Base-by-base conservation (phyloP, 371 early-diverging fungal species). In the Apophysomyces variabilis region DNA sequence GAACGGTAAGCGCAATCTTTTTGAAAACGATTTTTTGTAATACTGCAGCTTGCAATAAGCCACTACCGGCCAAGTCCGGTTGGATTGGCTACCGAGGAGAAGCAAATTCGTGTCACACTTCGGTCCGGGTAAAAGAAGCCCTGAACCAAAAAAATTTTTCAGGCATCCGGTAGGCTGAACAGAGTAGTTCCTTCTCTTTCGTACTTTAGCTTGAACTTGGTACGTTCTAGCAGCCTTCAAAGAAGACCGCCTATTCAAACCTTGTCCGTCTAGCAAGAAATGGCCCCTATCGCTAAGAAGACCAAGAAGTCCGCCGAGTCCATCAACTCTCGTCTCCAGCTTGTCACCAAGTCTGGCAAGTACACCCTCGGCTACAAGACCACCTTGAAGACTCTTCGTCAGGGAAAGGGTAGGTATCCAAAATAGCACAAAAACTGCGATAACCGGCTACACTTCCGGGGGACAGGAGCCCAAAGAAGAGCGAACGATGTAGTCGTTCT, bases 261-360 rank as follows among this genome's bases (percentile, higher is more conserved):
- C 21, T 21, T 9, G 54, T 5, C 21, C 46, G 13, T 45, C n/a
- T 13, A 12, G 46, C 46, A 45, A 65, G 64, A 57, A 72, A 85
- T 82, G 85, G 85, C 84, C 60, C 82, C 84, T 67, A 57, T 64
- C 65, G 67, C 62, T 62, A 86, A 85, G 80, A 90, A 90, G 87
- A 78, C 85, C 76, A 90, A 89, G 80, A 91, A 91, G 86, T 69
- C 88, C 72, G 79, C 87, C 65, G 97, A 99, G 87, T 90, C 90
- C 86, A 96, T 99, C 92, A 98, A 97, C 95, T 90, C 96, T 77
- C 93, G 96, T 79, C 90, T 99, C 78, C 94, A 95, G 70, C 93
- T 99, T 70, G 99, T 98, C 73, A 97, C 96, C 95, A 98, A 98
- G 94, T 92, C 93, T 82, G 99, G 99, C 79, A 98, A 98, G 90